Percentiles rank a stretch among this genome's conserved stretches.
Conservation (phyloP, 371 early-diverging fungal species). For the Apophysomyces variabilis region DNA sequence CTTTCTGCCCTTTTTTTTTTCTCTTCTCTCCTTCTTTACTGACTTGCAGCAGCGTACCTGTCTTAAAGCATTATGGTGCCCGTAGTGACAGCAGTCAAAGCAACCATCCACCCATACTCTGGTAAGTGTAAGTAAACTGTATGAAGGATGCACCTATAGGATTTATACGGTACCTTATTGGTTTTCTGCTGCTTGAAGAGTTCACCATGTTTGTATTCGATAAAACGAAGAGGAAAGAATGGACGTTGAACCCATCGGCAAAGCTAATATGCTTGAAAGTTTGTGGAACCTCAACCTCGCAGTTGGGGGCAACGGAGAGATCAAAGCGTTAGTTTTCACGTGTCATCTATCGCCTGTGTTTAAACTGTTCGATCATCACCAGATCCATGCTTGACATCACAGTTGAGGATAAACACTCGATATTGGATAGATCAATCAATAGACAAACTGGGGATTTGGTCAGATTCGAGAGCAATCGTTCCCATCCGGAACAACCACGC, state of each 20-base stretch:
- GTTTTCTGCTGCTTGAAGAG: conserved; percentile 3
- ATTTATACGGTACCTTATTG: conserved; percentile 10
- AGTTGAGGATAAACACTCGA: too few relatives aligned
- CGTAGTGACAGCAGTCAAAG: conserved; percentile 96
- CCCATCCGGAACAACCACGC: too few relatives aligned
- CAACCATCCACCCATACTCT: conserved; percentile 93
- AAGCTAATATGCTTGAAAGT: conserved; percentile 3
- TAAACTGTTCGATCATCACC: conserved; percentile 1
- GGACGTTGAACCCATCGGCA: not conserved
- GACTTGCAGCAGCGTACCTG: conserved; percentile 61
- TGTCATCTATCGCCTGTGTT: conserved; percentile 4
- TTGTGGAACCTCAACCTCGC: conserved; percentile 2
- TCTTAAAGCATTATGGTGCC: conserved; percentile 95
- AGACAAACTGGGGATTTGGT: too few relatives aligned
- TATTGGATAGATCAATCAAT: too few relatives aligned
- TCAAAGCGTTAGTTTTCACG: conserved; percentile 8
- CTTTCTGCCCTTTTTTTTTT: not conserved
- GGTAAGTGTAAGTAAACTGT: too few relatives aligned
- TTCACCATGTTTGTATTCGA: not conserved
- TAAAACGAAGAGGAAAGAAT: not conserved
- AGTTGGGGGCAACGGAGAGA: conserved; percentile 9
- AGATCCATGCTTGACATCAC: not conserved
- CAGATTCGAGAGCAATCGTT: too few relatives aligned
- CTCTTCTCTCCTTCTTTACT: not conserved
- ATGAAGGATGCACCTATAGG: too few relatives aligned